These are phyloP conservation scores for Acacia acuminata DNA, from an alignment of 306 rosid genomes.

Conservation along the genomic window DNA sequence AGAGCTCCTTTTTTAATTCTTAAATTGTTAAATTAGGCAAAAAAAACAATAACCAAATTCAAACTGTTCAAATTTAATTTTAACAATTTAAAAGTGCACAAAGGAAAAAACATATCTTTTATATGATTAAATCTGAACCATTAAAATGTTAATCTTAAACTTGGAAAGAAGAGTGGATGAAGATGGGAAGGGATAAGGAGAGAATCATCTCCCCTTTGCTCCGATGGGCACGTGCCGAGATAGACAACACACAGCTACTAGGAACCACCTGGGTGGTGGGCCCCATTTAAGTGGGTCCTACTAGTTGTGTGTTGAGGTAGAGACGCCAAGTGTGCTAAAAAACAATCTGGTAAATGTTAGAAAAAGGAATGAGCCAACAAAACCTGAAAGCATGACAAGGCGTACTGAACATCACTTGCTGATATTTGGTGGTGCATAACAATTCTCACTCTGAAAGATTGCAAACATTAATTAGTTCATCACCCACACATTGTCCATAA, in stretches of 20 bases:
- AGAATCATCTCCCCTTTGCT: neutral
- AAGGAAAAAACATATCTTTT: too few relatives aligned
- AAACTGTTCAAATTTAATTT: too few relatives aligned
- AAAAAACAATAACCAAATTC: too few relatives aligned
- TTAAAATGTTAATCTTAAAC: neutral
- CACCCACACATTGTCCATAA: neutral
- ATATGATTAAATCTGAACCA: too few relatives aligned
- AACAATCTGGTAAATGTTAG: neutral
- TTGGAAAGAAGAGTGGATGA: neutral
- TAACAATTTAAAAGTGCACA: too few relatives aligned
- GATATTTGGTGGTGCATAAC: conserved; percentile 92
- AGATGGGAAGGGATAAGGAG: neutral
- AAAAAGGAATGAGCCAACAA: neutral
- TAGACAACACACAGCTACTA: neutral
- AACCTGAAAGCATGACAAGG: conserved; percentile 84
- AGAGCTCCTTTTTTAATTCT: too few relatives aligned
- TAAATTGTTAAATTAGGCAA: too few relatives aligned
- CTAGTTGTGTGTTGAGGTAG: neutral
- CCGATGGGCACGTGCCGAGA: neutral
- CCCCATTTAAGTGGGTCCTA: neutral
- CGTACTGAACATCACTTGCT: conserved; percentile 62
- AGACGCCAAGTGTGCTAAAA: neutral
- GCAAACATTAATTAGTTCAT: neutral
- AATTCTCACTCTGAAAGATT: conserved; percentile 66
- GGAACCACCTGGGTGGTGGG: neutral